Evolutionary conservation across 495 filamentous ascomycete genomes (phyloP).

Genomic region (Baudoinia panamericana): DNA sequence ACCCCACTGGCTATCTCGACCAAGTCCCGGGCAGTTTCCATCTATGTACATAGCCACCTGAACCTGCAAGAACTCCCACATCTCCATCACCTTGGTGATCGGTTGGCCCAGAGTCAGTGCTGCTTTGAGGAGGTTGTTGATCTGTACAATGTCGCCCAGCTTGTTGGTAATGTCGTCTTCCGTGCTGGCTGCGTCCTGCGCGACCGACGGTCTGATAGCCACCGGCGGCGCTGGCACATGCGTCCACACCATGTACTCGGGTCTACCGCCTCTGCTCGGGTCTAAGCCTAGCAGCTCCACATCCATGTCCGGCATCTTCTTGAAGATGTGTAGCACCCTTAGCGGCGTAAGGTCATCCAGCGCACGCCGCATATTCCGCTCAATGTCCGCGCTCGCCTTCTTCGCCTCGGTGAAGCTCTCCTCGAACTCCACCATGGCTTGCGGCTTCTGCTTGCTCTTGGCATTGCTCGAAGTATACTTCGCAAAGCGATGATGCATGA

Average conservation of each 20-base stretch:
- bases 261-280: conserved; percentile 61
- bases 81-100: conserved; percentile 85
- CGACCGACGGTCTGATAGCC: conserved; percentile 83
- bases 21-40: conserved; percentile 83
- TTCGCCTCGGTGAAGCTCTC: conserved; percentile 67
- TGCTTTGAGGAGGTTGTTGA: conserved; percentile 68
- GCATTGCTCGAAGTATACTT: conserved; percentile 76
- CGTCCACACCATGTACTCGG: conserved; percentile 97
- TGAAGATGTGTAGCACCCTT: conserved; percentile 78
- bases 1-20: conserved; percentile 51
- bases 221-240: conserved; percentile 88
- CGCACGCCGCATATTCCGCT: conserved; percentile 77
- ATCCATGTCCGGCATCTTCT: conserved; percentile 67
- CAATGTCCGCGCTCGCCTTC: conserved; percentile 62
- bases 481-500: conserved; percentile 85
- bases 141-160: conserved; percentile 81
- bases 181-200: conserved; percentile 78
- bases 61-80: conserved; percentile 92
- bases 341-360: conserved; percentile 90
- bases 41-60: conserved; percentile 97
- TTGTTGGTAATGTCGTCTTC: conserved; percentile 96
- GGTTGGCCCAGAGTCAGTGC: conserved; percentile 69
- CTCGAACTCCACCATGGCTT: conserved; percentile 69
- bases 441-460: conserved; percentile 64
- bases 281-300: conserved; percentile 85